phyloP scores from a whole-genome alignment of 2,329 filamentous ascomycete genomes.

The Madurella fahalii region DNA sequence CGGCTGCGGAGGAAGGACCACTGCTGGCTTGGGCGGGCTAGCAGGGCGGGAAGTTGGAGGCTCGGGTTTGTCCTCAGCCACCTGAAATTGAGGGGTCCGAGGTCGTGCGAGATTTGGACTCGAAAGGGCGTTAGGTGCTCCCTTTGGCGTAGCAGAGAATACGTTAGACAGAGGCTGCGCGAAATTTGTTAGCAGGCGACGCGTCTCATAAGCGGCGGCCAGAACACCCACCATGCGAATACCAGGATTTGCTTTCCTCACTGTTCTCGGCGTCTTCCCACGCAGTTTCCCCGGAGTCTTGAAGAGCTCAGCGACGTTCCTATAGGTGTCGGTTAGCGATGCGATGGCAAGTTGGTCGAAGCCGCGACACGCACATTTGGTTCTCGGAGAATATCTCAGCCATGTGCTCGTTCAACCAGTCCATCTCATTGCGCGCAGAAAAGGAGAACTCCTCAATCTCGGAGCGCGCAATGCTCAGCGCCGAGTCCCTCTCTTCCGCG shows the following conservation, averaged over 20 bases:
- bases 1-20: slow-evolving; percentile 31
- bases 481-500: slow-evolving; percentile 74
- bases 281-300: slow-evolving; percentile 85
- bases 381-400: slow-evolving; percentile 83
- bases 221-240: slow-evolving; percentile 56
- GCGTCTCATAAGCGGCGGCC: neutral
- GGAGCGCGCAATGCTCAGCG: slow-evolving; percentile 68
- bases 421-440: slow-evolving; percentile 86
- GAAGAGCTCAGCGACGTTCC: slow-evolving; percentile 91
- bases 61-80: slow-evolving; percentile 49
- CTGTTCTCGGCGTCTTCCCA: slow-evolving; percentile 73
- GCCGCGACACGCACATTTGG: slow-evolving; percentile 63
- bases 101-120: slow-evolving; percentile 45
- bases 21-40: slow-evolving; percentile 33
- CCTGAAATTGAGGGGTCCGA: slow-evolving; percentile 55
- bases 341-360: neutral
- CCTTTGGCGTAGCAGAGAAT: slow-evolving; percentile 53
- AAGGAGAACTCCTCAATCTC: slow-evolving; percentile 93
- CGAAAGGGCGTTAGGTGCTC: slow-evolving; percentile 51
- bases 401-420: slow-evolving; percentile 99
- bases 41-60: slow-evolving; percentile 31
- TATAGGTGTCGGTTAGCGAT: slow-evolving; percentile 36
- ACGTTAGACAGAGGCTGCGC: slow-evolving; percentile 56
- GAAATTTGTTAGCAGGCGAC: slow-evolving; percentile 13
- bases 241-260: slow-evolving; percentile 56